phyloP scores from a whole-genome alignment of 2,329 filamentous ascomycete species.

The Claviceps humidiphila region DNA sequence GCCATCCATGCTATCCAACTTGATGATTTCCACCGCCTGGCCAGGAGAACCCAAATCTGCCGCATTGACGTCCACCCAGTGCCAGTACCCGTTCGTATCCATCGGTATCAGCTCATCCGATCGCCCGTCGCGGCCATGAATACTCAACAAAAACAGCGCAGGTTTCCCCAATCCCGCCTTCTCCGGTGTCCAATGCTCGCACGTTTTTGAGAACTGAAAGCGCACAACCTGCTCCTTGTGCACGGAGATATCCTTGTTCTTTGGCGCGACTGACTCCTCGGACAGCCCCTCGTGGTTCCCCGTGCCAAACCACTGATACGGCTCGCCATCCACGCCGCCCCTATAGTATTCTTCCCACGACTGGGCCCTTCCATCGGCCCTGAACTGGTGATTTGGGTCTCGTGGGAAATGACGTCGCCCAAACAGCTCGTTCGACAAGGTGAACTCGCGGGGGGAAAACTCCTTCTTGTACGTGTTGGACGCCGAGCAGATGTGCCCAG shows the following conservation, averaged over 20 bases:
- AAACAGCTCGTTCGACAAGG: conserved; percentile 61
- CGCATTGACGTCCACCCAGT: conserved; percentile 65
- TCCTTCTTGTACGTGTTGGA: conserved; percentile 48
- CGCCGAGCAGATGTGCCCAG: conserved; percentile 48
- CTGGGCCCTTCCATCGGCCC: conserved; percentile 52
- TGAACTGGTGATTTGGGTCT: conserved; percentile 57
- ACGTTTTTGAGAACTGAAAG: conserved; percentile 70
- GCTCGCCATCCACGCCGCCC: conserved; percentile 40
- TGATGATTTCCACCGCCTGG: conserved; percentile 51
- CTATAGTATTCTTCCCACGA: conserved; percentile 75
- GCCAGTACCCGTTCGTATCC: conserved; percentile 65
- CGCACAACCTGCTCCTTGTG: conserved; percentile 44
- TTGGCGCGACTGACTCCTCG: conserved; percentile 45
- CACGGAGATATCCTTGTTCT: conserved; percentile 41
- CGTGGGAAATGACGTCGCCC: conserved; percentile 67
- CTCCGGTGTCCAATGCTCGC: conserved; percentile 70
- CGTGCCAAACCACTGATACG: conserved; percentile 32
- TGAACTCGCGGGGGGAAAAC: conserved; percentile 54
- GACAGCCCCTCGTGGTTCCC: conserved; percentile 38
- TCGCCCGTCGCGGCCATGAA: conserved; percentile 52
- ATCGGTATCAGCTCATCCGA: conserved; percentile 58
- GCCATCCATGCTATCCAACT: conserved; percentile 38
- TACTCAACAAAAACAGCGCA: conserved; percentile 56
- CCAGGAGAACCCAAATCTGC: conserved; percentile 54
- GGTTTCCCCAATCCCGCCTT: conserved; percentile 51